Base-by-base conservation (phyloP, 2,329 filamentous ascomycete genomes). In the Ceratocystis huliohia region DNA sequence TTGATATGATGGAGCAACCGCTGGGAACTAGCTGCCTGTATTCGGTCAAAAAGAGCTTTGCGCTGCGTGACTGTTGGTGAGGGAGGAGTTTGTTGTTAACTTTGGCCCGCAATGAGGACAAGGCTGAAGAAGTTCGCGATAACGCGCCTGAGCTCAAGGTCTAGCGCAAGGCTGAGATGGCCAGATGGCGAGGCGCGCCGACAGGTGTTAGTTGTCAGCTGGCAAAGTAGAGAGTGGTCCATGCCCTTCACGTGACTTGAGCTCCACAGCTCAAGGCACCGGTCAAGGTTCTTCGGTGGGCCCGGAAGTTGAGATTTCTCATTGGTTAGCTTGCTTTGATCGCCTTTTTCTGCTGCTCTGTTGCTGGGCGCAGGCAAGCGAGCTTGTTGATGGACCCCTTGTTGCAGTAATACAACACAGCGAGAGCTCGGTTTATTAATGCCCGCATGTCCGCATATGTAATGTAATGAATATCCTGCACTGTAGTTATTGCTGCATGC, bases 71-170 rank as follows among this genome's bases (percentile, higher is more conserved):
- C 20, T 22, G 22, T 56, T 30, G 5, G 20, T 61, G 17, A 17
- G 25, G 5, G 59, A n/a, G 45, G 41, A 20, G 30, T 62, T 61
- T 45, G 64, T 33, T 45, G 28, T 63, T 41, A 33, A n/a, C 57
- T 44, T 61, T 25, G 15, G 30, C 57, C 45, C 20, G 17, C 10
- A 44, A 33, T 41, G 61, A 30, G n/a, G n/a, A n/a, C 61, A 28
- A 63, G 61, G 61, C 61, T 63, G 61, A 63, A 25, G 3, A 46
- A 46, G 61, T 28, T 63, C 28, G 59, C 22, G 61, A 63, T 63
- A 15, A 5, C 45, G 37, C 37, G 37, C 37, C 37, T 41, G 13
- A 41, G 8, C 37, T 41, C 7, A 41, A 41, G 37, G 37, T 3
- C 10, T 41, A 10, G 10, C 37, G 10, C 37, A 41, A 41, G 37